Base-by-base conservation (phyloP, 352 stramenopile genomes). In the Plasmopara halstedii region DNA sequence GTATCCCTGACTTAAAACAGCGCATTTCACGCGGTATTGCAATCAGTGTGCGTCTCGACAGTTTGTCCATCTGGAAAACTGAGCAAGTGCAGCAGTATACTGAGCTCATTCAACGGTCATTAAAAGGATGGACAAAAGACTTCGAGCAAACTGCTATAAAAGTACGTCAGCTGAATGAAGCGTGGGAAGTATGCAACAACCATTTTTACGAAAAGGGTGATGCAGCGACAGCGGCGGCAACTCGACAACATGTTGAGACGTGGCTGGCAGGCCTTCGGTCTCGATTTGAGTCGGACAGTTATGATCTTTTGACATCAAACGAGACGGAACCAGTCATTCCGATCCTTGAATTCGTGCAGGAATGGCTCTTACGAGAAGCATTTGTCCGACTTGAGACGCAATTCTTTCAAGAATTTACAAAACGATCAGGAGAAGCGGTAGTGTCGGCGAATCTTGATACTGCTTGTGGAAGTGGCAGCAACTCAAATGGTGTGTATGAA, bases 1-100 rank as follows among this genome's bases (percentile, higher is more conserved):
- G 77, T 42, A 89, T 92, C 42, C 73, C 73, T 1, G 73, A 85
- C 35, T 62, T 92, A 34, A 92, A 92, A 37, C 77, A 89, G 50
- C 75, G 72, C 10, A 73, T 70, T 0, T 68, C 73, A 0, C 53
- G 73, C 7, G 78, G 80, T 7, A 72, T 92, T 19, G 85, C 75
- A 0, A 85, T 92, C 35, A 85, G 61, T 32, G 33, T 90, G 11
- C 65, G 68, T 3, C 62, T 90, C 13, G 70, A 90, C 32, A 73
- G 59, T 13, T 13, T 35, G 0, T 33, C 36, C 0, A 58, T 85
- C 6, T 84, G 75, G 68, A 55, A 67, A 4, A 35, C 53, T 0
- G 68, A 73, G 5, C 45, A 56, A 13, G 50, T 86, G 2, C 53
- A 67, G 15, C 53, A 64, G 8, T 85, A 73, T 39, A 62, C 64